Evolutionary conservation across 305 asterid genomes (phyloP).

Genomic region (Solanum hybrid): DNA sequence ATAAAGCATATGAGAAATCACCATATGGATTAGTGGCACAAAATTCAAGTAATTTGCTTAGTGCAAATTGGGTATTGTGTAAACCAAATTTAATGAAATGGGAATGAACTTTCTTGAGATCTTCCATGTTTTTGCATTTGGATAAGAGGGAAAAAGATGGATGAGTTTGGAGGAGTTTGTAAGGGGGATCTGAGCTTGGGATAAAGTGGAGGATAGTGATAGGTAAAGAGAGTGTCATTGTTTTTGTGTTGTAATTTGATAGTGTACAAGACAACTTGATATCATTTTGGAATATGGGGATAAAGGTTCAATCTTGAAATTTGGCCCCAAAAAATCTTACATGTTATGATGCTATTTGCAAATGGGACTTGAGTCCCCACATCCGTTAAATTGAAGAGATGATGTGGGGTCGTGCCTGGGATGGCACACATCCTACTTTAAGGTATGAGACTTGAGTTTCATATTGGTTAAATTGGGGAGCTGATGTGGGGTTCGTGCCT

Average conservation of each 20-base stretch:
- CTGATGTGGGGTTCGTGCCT: background rate
- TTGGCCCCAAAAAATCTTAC: background rate
- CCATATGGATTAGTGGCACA: conserved; percentile 47
- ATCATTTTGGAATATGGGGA: background rate
- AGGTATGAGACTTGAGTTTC: background rate
- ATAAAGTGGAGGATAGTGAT: conserved; percentile 25
- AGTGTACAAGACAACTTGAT: background rate
- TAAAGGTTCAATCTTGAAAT: background rate
- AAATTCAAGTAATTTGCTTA: conserved; percentile 47
- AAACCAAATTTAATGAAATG: conserved; percentile 62
- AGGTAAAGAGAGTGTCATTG: background rate
- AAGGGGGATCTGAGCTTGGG: conserved; percentile 44
- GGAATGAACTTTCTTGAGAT: conserved; percentile 39
- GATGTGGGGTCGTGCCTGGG: background rate
- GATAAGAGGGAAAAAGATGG: conserved; percentile 39
- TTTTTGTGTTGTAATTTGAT: background rate
- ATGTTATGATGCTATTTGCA: background rate
- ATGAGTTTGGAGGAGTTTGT: conserved; percentile 33
- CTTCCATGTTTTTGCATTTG: conserved; percentile 33
- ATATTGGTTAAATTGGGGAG: background rate
- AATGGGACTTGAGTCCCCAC: background rate
- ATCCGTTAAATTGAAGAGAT: background rate
- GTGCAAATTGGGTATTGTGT: conserved; percentile 56
- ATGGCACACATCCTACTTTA: background rate
- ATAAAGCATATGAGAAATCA: conserved; percentile 33